Evolutionary conservation across 2,329 filamentous ascomycete genomes (phyloP).

Genomic region (Cercospora beticola): DNA sequence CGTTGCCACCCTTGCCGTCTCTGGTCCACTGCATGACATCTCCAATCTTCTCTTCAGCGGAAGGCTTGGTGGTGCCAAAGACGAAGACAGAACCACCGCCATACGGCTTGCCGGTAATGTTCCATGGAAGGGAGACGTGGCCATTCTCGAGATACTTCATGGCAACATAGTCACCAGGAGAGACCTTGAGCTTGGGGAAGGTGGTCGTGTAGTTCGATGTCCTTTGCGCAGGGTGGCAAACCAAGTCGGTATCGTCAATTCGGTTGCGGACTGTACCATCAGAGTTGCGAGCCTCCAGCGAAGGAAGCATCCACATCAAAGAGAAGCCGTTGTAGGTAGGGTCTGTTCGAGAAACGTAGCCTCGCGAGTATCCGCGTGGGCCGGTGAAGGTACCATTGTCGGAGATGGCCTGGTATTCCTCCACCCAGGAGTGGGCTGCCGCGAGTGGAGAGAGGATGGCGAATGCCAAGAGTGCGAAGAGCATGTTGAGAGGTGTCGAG

Average conservation of each 20-base stretch:
- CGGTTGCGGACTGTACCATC: constrained; percentile 43
- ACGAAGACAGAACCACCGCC: constrained; percentile 50
- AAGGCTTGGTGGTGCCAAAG: constrained; percentile 51
- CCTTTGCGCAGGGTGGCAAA: constrained; percentile 67
- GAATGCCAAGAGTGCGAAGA: constrained; percentile 21
- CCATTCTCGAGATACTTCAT: constrained; percentile 55
- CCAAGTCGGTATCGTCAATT: constrained; percentile 53
- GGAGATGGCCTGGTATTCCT: constrained; percentile 69
- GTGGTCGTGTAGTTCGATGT: constrained; percentile 52
- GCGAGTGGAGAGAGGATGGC: constrained; percentile 31
- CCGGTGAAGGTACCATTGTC: constrained; percentile 72
- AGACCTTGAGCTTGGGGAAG: constrained; percentile 62
- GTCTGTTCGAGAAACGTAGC: constrained; percentile 60
- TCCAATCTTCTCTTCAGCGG: constrained; percentile 57
- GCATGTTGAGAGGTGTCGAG: constrained; percentile 2
- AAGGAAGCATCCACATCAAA: constrained; percentile 65
- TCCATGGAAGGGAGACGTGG: constrained; percentile 47
- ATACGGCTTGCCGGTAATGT: constrained; percentile 45
- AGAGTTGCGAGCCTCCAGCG: constrained; percentile 36
- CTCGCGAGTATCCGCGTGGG: constrained; percentile 70
- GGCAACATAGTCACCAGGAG: constrained; percentile 49
- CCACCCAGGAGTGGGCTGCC: constrained; percentile 76
- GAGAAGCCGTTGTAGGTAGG: constrained; percentile 57
- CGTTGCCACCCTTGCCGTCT: constrained; percentile 77
- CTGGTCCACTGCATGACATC: constrained; percentile 77